Evolutionary conservation across 2,329 filamentous ascomycete species (phyloP).

Genomic region (Monilinia vaccinii-corymbosi): DNA sequence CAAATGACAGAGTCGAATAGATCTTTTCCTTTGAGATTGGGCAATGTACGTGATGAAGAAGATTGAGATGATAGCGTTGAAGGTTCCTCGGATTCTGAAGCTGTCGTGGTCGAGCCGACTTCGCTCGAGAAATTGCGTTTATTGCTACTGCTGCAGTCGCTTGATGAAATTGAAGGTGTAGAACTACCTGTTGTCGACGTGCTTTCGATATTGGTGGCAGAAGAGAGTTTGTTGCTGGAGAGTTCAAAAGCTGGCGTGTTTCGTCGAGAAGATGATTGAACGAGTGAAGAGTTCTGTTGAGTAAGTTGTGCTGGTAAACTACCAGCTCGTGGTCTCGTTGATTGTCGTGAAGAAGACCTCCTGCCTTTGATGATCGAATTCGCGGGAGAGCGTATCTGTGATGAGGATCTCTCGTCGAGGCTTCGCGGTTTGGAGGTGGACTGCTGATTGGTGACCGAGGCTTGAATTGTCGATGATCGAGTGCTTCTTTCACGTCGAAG

Average conservation of each 20-base stretch:
- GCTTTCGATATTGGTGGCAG: background rate
- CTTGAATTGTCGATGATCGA: background rate
- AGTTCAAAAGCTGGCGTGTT: background rate
- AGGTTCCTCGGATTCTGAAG: constrained; percentile 8
- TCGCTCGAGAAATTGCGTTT: constrained; percentile 1
- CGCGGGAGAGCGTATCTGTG: background rate
- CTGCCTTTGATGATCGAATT: background rate
- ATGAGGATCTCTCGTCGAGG: background rate
- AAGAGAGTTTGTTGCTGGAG: background rate
- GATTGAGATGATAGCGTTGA: constrained; percentile 20
- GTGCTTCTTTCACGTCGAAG: background rate
- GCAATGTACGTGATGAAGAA: constrained; percentile 31
- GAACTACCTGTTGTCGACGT: background rate
- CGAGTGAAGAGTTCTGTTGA: background rate
- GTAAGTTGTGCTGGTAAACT: background rate
- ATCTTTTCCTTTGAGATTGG: constrained; percentile 61
- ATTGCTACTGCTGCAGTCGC: background rate
- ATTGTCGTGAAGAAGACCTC: background rate
- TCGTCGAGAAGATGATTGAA: constrained; percentile 1
- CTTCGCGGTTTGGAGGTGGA: background rate
- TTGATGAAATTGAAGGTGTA: background rate
- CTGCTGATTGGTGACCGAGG: background rate
- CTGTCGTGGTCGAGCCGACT: constrained; percentile 7
- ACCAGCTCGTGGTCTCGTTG: background rate
- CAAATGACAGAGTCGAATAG: constrained; percentile 64